A percentile compares a stretch with the other conserved stretches of the same genome.
These are phyloP conservation scores for Trichoderma breve DNA, from an alignment of 2,329 filamentous ascomycete genomes.

Conservation along the genomic window DNA sequence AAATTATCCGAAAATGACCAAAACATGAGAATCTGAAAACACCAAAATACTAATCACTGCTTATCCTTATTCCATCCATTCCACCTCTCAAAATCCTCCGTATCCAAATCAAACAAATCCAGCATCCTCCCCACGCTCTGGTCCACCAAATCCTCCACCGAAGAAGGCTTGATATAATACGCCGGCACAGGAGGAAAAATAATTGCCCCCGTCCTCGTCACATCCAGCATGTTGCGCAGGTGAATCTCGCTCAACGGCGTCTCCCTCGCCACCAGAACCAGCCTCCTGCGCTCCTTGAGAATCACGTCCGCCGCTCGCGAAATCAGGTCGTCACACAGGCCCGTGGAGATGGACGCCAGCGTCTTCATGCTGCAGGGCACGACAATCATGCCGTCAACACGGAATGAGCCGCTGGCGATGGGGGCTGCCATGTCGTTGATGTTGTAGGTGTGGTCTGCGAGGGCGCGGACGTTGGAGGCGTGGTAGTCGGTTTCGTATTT, in stretches of 20 bases:
- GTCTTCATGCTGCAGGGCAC: conserved; percentile 51
- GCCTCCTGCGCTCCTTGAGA: conserved; percentile 42
- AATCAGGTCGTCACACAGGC: conserved; percentile 46
- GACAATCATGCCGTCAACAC: conserved; percentile 45
- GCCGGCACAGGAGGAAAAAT: conserved; percentile 45
- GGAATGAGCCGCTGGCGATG: conserved; percentile 25
- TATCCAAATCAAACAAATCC: conserved; percentile 44
- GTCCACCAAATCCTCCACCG: conserved; percentile 42
- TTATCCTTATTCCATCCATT: conserved; percentile 26
- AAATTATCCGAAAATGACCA: too few relatives aligned
- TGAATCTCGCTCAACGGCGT: conserved; percentile 49
- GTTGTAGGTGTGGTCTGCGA: conserved; percentile 24
- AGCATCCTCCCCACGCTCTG: conserved; percentile 48
- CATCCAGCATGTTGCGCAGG: conserved; percentile 44
- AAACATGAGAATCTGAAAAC: too few relatives aligned
- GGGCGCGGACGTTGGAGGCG: conserved; percentile 16
- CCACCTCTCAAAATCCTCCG: conserved; percentile 40
- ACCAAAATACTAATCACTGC: not conserved
- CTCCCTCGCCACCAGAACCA: conserved; percentile 44
- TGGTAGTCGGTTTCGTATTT: conserved; percentile 26
- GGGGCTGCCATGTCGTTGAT: conserved; percentile 23
- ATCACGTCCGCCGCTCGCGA: conserved; percentile 46
- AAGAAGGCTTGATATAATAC: conserved; percentile 42
- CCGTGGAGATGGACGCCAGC: conserved; percentile 42
- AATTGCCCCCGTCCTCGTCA: conserved; percentile 40